Evolutionary conservation across 108 stramenopile species (phyloP), one percentile per base, ranked within the genome.

Genomic region (Nitzschia palea): DNA sequence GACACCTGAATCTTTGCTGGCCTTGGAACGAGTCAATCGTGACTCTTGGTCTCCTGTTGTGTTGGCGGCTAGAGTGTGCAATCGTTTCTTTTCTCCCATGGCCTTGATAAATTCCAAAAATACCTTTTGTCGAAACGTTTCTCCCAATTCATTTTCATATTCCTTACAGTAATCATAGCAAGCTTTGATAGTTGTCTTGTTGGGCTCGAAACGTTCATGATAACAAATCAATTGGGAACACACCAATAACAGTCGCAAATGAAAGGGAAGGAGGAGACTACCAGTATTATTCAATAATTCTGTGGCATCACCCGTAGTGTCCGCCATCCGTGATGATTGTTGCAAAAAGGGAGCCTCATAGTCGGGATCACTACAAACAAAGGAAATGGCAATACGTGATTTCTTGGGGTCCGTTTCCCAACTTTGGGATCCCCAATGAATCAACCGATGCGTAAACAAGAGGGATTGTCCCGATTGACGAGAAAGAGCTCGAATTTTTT

Each of bases 171-270:
- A 81, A 2, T 84, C 76, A 64, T 87, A 86, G 60, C 89, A 91
- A 12, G 76, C 74, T 54, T 78, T 60, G 9, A 91, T 56, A 18
- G 48, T 47, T 4, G 55, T 55, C 44, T 74, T 74, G 0, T 74
- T 51, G 1, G 85, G 44, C 29, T 84, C 55, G 58, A 91, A 91
- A 35, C 89, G 75, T 69, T 91, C 83, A 47, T 91, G 77, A 62
- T 91, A 91, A 47, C 87, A 84, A 23, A 91, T 58, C 20, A 91
- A 58, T 63, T 91, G 89, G 1, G 84, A 80, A 60, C 89, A 91
- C 6, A 84, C 81, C 30, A 91, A 59, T n/a, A 91, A 52, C 26
- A 91, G 64, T n/a, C 89, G 82, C 9, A 87, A 68, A 12, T 43
- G 40, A 66, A 91, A 87, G 0, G 86, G 78, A 22, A 86, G 89